Evolutionary conservation across 148 eudicot species (phyloP).

Genomic region (Rhododendron mucronatum): DNA sequence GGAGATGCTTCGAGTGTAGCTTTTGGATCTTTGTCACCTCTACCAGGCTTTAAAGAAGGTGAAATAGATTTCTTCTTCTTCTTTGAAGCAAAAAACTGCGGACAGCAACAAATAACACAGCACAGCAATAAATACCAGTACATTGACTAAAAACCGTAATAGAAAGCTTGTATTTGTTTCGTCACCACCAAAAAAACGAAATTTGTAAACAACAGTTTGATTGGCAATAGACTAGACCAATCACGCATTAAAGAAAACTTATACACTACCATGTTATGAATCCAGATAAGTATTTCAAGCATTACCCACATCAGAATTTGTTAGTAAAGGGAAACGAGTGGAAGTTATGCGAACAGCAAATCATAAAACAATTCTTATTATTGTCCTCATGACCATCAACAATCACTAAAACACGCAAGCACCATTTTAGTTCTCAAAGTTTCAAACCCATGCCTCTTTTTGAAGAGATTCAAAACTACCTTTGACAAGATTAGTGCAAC

Average conservation of each 20-base stretch:
- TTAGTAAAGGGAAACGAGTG: neutral
- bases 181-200: neutral
- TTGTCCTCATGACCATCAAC: neutral
- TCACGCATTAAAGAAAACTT: neutral
- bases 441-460: neutral
- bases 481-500: neutral
- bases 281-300: neutral
- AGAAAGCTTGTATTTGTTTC: neutral
- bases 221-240: neutral
- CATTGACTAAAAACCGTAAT: neutral
- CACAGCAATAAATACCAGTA: neutral
- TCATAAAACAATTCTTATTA: neutral
- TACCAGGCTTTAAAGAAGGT: conserved; percentile 33
- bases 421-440: neutral
- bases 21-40: conserved; percentile 33
- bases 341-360: neutral
- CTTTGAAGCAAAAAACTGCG: conserved; percentile 70
- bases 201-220: neutral
- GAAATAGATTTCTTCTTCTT: conserved; percentile 61
- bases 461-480: neutral
- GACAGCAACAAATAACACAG: conserved; percentile 5
- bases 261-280: neutral
- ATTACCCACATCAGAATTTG: conserved; percentile 3
- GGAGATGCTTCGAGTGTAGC: conserved; percentile 59
- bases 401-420: neutral